phyloP scores from a whole-genome alignment of 768 basidiomycete species.

The Termitomyces sp. region DNA sequence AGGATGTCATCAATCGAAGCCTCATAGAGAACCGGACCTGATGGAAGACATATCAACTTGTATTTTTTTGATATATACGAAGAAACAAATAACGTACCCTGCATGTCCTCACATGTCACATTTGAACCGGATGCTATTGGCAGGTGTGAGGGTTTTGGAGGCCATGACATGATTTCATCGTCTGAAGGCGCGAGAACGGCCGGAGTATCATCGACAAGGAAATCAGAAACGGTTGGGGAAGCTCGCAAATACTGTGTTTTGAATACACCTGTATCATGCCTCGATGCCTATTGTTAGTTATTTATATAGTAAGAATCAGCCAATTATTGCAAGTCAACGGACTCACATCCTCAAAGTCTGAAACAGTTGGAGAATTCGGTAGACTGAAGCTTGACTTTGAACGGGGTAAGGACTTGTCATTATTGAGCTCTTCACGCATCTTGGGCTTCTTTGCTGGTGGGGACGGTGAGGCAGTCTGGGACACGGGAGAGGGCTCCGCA shows the following conservation, averaged over 20 bases:
- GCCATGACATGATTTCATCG: neutral
- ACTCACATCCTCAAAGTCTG: slow-evolving; percentile 13
- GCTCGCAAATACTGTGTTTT: neutral
- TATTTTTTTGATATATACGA: neutral
- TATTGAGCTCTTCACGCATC: neutral
- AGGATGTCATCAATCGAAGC: slow-evolving; percentile 23
- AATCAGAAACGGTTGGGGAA: slow-evolving; percentile 16
- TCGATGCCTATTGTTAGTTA: neutral
- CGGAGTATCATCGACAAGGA: neutral
- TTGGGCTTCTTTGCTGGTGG: slow-evolving; percentile 11
- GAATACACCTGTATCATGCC: neutral
- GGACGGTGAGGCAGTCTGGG: neutral
- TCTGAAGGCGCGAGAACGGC: neutral
- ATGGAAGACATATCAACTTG: neutral
- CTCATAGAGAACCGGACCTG: slow-evolving; percentile 12
- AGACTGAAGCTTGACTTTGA: neutral
- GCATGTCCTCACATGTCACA: slow-evolving; percentile 6
- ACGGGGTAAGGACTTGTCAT: neutral
- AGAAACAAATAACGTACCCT: neutral
- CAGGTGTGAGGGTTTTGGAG: neutral
- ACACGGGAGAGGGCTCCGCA: neutral
- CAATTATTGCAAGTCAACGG: neutral
- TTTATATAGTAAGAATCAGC: neutral
- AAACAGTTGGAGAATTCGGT: slow-evolving; percentile 14
- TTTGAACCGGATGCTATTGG: slow-evolving; percentile 11